phyloP scores from a whole-genome alignment of 2,329 filamentous ascomycete species.

The Phialocephala sp. region DNA sequence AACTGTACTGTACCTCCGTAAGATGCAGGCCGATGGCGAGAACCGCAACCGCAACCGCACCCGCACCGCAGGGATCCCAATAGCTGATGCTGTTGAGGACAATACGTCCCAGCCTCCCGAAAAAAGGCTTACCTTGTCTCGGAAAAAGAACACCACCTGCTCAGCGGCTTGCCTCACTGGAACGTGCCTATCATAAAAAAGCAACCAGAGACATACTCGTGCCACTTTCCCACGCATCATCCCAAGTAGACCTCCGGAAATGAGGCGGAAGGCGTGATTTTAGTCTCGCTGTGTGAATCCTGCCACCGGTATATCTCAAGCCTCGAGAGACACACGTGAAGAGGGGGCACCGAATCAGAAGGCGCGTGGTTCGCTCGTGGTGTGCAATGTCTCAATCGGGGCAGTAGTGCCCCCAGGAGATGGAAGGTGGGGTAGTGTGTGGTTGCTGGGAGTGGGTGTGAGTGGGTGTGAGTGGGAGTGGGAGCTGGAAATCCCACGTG shows the following conservation, averaged over 20 bases:
- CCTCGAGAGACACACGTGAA: background rate
- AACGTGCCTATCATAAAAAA: background rate
- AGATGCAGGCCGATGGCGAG: background rate
- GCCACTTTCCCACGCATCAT: background rate
- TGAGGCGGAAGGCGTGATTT: conserved; percentile 9
- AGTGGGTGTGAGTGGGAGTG: no score
- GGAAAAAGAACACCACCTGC: background rate
- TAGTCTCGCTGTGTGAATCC: background rate
- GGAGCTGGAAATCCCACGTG: conserved; percentile 3
- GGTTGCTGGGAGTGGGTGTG: background rate
- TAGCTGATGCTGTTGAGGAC: no score
- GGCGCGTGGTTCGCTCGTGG: background rate
- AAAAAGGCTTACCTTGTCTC: background rate
- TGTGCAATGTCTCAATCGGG: background rate
- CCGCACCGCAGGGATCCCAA: no score
- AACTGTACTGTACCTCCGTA: no score
- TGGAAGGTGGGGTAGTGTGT: background rate
- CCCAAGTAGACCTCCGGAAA: no score
- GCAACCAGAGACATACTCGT: background rate
- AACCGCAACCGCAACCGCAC: background rate
- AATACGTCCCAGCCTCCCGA: no score
- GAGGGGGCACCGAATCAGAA: no score
- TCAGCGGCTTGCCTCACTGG: background rate
- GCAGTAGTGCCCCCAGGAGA: background rate
- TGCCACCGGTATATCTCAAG: background rate